phyloP scores from a whole-genome alignment of 208 protist genomes.

The Tetramitus jugosus region DNA sequence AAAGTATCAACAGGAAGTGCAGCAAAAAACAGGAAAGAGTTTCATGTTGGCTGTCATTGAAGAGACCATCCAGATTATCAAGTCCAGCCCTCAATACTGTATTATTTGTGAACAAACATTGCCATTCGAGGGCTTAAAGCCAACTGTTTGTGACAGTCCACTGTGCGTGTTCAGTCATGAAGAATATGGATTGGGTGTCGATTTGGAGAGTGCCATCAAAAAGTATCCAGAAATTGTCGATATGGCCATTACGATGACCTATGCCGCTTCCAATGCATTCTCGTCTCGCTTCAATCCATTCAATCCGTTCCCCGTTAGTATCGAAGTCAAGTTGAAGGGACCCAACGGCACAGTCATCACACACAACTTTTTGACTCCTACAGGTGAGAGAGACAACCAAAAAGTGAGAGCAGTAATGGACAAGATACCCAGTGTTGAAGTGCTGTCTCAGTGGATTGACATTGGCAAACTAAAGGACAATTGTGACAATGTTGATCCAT shows the following conservation, averaged over 20 bases:
- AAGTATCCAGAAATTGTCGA: slow-evolving; percentile 11
- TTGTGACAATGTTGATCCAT: slow-evolving; percentile 25
- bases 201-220: not conserved
- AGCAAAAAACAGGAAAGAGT: no score
- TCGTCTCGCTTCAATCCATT: not conserved
- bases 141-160: not conserved
- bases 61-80: not conserved
- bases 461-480: not conserved
- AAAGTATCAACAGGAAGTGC: not conserved
- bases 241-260: not conserved
- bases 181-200: slow-evolving; percentile 12
- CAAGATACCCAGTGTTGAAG: slow-evolving; percentile 13
- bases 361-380: slow-evolving; percentile 9
- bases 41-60: not conserved
- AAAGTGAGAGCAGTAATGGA: slow-evolving; percentile 30
- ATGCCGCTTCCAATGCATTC: not conserved
- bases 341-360: not conserved
- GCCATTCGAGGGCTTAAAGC: not conserved
- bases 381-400: slow-evolving; percentile 27
- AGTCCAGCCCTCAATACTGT: not conserved
- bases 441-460: not conserved
- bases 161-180: slow-evolving; percentile 10
- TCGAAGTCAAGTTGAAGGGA: not conserved
- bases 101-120: not conserved
- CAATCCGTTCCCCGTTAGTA: not conserved